A percentile compares a stretch with the other conserved stretches of the same genome.
Evolutionary conservation across 2,329 filamentous ascomycete genomes (phyloP).

Genomic region (Cordyceps cicadae): DNA sequence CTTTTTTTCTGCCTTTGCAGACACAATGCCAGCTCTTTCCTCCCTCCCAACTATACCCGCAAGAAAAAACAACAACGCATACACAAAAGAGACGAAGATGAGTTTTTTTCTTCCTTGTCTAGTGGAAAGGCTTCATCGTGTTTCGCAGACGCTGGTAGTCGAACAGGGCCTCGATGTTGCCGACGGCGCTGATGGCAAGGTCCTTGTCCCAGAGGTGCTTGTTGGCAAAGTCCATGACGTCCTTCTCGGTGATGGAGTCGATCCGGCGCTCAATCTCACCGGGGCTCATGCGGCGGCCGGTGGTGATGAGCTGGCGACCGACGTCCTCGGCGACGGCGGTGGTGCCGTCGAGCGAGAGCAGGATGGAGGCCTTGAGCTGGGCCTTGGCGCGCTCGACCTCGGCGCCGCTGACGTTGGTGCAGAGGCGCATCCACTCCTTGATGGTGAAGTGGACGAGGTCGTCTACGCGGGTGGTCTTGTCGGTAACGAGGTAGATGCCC

Average conservation of each 20-base stretch:
- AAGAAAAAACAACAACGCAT: not conserved
- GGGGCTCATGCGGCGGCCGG: conserved; percentile 81
- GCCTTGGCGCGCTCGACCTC: conserved; percentile 98
- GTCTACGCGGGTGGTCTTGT: conserved; percentile 79
- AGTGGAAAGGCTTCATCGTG: conserved; percentile 67
- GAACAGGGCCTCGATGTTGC: conserved; percentile 77
- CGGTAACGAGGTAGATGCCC: conserved; percentile 97
- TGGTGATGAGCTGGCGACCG: conserved; percentile 96
- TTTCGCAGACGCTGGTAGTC: conserved; percentile 72
- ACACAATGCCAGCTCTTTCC: conserved; percentile 17
- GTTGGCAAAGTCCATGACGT: conserved; percentile 94
- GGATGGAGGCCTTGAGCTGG: conserved; percentile 96
- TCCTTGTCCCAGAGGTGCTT: conserved; percentile 97
- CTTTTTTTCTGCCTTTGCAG: conserved; percentile 24
- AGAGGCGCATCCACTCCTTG: conserved; percentile 95
- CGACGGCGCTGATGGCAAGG: conserved; percentile 85
- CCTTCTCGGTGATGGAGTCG: conserved; percentile 82
- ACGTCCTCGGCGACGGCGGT: conserved; percentile 97
- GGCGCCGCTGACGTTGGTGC: conserved; percentile 74
- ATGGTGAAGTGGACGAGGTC: conserved; percentile 98
- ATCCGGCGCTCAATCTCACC: conserved; percentile 93
- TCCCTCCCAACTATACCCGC: conserved; percentile 14
- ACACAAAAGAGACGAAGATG: not conserved
- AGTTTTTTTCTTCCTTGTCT: conserved; percentile 18
- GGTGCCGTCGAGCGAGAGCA: conserved; percentile 93